Percentiles rank a stretch among this genome's conserved stretches.
These are phyloP conservation scores for Malania oleifera DNA, from an alignment of 164 flowering plant genomes.

Conservation along the genomic window DNA sequence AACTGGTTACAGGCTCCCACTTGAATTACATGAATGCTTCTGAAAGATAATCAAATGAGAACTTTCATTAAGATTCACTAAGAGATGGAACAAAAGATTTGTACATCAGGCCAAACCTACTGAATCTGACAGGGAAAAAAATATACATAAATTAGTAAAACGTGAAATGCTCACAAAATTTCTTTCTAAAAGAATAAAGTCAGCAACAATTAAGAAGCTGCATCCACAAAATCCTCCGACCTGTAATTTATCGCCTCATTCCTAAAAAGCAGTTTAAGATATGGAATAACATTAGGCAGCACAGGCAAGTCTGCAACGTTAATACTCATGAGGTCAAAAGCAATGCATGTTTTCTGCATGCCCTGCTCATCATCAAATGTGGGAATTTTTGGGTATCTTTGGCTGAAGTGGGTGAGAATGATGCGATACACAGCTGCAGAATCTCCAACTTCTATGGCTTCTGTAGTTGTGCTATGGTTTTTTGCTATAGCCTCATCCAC, in stretches of 20 bases:
- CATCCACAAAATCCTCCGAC: conserved; percentile 39
- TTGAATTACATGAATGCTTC: too few relatives aligned
- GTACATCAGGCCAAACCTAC: too few relatives aligned
- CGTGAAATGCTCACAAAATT: too few relatives aligned
- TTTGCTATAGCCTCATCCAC: conserved; percentile 76
- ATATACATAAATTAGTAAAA: too few relatives aligned
- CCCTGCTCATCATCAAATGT: conserved; percentile 68
- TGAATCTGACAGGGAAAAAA: too few relatives aligned
- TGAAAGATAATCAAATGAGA: too few relatives aligned
- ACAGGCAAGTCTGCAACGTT: conserved; percentile 83
- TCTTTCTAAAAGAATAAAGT: too few relatives aligned
- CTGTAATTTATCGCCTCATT: conserved; percentile 65
- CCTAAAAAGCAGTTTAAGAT: conserved; percentile 74
- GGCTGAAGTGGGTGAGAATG: conserved; percentile 96
- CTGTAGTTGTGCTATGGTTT: conserved; percentile 95
- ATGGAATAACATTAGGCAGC: conserved; percentile 78
- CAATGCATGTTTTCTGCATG: conserved; percentile 89
- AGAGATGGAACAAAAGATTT: too few relatives aligned
- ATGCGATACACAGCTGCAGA: conserved; percentile 73
- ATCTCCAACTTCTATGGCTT: conserved; percentile 82
- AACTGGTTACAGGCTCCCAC: too few relatives aligned
- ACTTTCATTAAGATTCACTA: too few relatives aligned
- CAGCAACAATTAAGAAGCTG: too few relatives aligned
- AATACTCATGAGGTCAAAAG: conserved; percentile 92
- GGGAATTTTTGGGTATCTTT: conserved; percentile 94